phyloP scores from a whole-genome alignment of 2,329 filamentous ascomycete genomes.

The Lecanicillium sp. region DNA sequence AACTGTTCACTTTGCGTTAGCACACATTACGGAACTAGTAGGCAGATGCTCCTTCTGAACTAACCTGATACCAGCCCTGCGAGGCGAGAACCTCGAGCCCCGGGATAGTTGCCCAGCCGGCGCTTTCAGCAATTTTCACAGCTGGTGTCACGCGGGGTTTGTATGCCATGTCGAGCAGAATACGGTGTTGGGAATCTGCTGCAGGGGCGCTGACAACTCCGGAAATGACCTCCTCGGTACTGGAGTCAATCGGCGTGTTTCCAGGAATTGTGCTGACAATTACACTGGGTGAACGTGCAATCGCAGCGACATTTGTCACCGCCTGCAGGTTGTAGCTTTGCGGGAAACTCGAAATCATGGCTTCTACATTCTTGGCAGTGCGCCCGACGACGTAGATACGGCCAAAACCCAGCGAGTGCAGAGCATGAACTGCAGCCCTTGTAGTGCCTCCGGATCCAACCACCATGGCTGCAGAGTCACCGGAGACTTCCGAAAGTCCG shows the following conservation, averaged over 20 bases:
- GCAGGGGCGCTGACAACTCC: conserved; percentile 39
- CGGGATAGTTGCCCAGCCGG: conserved; percentile 71
- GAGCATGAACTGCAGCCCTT: conserved; percentile 81
- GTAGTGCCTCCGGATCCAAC: conserved; percentile 90
- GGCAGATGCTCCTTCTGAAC: conserved; percentile 22
- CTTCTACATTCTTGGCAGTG: conserved; percentile 59
- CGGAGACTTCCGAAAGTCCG: conserved; percentile 44
- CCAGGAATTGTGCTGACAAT: conserved; percentile 89
- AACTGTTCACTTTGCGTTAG: conserved; percentile 45
- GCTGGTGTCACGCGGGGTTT: conserved; percentile 77
- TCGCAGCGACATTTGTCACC: conserved; percentile 47
- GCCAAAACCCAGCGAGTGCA: conserved; percentile 75
- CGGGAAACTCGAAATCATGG: conserved; percentile 68
- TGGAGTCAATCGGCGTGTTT: conserved; percentile 71
- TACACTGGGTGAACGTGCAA: conserved; percentile 53
- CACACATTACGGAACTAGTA: conserved; percentile 2
- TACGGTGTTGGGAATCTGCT: conserved; percentile 38
- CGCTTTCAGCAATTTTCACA: conserved; percentile 74
- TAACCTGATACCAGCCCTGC: conserved; percentile 82
- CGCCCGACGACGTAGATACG: conserved; percentile 86
- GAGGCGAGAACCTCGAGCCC: conserved; percentile 85
- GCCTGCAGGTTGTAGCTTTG: conserved; percentile 62
- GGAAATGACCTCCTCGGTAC: conserved; percentile 59
- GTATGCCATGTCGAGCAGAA: conserved; percentile 94
- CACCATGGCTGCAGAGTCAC: conserved; percentile 58